phyloP scores from a whole-genome alignment of 129 eudicot genomes.

The Arctium lappa region DNA sequence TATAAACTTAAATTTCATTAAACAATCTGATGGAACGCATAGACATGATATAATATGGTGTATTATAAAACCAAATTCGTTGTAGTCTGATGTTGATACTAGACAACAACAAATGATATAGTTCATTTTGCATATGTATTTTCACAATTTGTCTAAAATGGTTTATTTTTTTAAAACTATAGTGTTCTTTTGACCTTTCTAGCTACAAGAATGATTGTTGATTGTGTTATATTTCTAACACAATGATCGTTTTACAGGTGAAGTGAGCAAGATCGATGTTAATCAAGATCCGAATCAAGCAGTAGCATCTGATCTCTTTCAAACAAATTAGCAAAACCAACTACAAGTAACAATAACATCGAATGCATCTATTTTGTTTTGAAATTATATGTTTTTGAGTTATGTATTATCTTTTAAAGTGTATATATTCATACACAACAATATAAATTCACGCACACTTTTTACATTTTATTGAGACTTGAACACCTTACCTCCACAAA shows the following conservation, averaged over 20 bases:
- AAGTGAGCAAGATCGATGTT: conserved; percentile 30
- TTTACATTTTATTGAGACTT: background rate
- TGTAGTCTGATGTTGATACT: background rate
- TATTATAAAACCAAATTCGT: too few species aligned
- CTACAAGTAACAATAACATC: conserved; percentile 4
- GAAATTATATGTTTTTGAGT: background rate
- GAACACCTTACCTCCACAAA: background rate
- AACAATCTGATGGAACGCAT: background rate
- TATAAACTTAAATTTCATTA: background rate
- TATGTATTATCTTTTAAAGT: background rate
- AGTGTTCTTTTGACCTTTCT: background rate
- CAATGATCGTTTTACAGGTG: conserved; percentile 18
- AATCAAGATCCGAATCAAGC: conserved; percentile 38
- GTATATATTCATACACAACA: background rate
- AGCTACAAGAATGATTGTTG: background rate
- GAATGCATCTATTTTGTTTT: background rate
- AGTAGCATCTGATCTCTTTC: conserved; percentile 21
- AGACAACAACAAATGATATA: background rate
- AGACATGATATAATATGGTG: background rate
- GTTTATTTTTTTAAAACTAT: background rate
- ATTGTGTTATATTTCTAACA: background rate
- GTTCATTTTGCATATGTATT: background rate
- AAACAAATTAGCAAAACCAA: conserved; percentile 19
- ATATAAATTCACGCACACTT: background rate
- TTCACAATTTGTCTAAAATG: background rate